phyloP scores from a whole-genome alignment of 148 eudicot species.

The Heliosperma pusillum region DNA sequence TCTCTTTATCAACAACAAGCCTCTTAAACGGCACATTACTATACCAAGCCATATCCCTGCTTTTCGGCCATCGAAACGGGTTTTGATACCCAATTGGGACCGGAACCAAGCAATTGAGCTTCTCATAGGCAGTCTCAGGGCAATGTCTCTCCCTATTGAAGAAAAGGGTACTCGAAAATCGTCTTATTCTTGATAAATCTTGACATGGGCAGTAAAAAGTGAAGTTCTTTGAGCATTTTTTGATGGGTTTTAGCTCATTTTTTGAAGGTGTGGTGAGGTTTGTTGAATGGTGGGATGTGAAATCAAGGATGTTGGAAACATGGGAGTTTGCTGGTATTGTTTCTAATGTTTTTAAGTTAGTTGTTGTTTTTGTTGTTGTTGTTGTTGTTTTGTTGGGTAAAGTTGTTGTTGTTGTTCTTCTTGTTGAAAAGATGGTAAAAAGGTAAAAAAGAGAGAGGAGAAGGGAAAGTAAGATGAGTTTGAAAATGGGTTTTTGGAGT shows the following conservation, averaged over 20 bases:
- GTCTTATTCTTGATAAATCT: constrained; percentile 22
- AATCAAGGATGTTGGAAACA: constrained; percentile 20
- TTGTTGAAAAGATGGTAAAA: constrained; percentile 31
- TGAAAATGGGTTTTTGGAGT: constrained; percentile 26
- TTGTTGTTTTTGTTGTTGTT: constrained; percentile 15
- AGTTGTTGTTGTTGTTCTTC: background rate
- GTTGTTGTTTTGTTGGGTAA: constrained; percentile 5
- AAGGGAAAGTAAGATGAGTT: constrained; percentile 24
- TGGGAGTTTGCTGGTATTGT: background rate
- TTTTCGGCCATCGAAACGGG: constrained; percentile 57
- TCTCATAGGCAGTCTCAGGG: constrained; percentile 32
- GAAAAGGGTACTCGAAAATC: constrained; percentile 5
- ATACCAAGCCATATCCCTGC: constrained; percentile 57
- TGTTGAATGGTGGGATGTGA: constrained; percentile 29
- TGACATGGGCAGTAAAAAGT: constrained; percentile 49
- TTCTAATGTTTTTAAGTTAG: constrained; percentile 3
- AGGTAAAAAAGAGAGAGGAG: constrained; percentile 35
- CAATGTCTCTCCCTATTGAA: constrained; percentile 64
- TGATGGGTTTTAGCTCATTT: constrained; percentile 15
- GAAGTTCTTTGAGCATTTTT: constrained; percentile 35
- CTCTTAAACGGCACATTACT: constrained; percentile 42
- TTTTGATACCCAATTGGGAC: constrained; percentile 41
- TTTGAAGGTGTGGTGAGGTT: constrained; percentile 4
- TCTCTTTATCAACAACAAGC: constrained; percentile 33
- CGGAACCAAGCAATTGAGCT: constrained; percentile 47